phyloP scores from a whole-genome alignment of 805 yeast species.

The Brettanomyces nanus region DNA sequence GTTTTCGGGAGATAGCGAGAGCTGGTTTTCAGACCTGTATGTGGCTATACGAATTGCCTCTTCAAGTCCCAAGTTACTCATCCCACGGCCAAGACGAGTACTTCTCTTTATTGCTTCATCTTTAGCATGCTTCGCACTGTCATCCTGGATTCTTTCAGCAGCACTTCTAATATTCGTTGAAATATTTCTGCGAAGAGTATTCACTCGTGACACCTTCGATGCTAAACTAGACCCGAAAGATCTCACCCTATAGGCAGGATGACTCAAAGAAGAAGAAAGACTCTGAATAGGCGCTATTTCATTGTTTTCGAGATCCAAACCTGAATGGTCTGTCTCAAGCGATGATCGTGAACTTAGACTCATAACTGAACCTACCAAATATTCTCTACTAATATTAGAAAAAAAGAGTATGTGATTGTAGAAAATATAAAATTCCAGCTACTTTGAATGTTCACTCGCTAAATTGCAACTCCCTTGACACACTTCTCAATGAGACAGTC shows the following conservation, averaged over 20 bases:
- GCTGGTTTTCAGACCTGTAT: constrained; percentile 7
- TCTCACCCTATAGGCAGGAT: neutral
- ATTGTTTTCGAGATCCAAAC: neutral
- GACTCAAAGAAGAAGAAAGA: neutral
- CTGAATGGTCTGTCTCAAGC: no score
- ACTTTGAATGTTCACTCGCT: no score
- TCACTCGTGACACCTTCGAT: constrained; percentile 10
- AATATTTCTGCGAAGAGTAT: constrained; percentile 4
- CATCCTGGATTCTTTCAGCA: constrained; percentile 17
- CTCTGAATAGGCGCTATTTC: neutral
- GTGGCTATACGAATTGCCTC: constrained; percentile 20
- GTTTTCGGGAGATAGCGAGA: neutral
- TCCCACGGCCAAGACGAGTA: constrained; percentile 14
- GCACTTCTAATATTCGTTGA: constrained; percentile 10
- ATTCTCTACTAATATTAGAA: neutral
- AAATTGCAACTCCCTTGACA: no score
- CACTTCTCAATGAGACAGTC: no score
- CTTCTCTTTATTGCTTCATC: constrained; percentile 7
- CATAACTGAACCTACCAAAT: no score
- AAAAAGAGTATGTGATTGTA: neutral
- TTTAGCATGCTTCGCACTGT: constrained; percentile 13
- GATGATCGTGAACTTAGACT: no score
- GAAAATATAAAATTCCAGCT: no score
- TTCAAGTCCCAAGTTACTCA: constrained; percentile 16
- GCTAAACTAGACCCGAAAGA: constrained; percentile 3